phyloP scores from a whole-genome alignment of 2,329 filamentous ascomycete genomes.

The Herpotrichia juniperi region DNA sequence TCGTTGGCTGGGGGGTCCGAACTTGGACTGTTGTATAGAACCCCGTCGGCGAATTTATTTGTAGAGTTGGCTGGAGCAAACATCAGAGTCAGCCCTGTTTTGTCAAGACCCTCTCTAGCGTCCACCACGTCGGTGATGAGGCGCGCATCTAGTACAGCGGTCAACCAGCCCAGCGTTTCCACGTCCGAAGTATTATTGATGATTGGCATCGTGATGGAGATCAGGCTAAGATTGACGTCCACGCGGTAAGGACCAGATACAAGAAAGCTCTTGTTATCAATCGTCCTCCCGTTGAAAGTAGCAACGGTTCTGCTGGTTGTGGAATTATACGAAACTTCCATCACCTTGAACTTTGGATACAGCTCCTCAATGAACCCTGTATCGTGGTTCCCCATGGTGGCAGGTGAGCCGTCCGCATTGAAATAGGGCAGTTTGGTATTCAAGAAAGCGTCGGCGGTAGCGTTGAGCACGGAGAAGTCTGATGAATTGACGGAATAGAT shows the following conservation, averaged over 20 bases:
- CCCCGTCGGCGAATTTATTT: slow-evolving; percentile 58
- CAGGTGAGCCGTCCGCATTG: slow-evolving; percentile 61
- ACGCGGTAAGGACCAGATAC: slow-evolving; percentile 77
- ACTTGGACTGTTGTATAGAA: slow-evolving; percentile 34
- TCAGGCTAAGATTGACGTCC: slow-evolving; percentile 74
- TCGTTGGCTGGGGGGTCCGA: slow-evolving; percentile 28
- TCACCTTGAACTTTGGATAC: slow-evolving; percentile 80
- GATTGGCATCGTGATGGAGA: slow-evolving; percentile 83
- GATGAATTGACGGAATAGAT: slow-evolving; percentile 73
- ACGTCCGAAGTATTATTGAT: slow-evolving; percentile 66
- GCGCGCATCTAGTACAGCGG: slow-evolving; percentile 72
- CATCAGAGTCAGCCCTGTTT: slow-evolving; percentile 72
- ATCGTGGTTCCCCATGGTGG: slow-evolving; percentile 65
- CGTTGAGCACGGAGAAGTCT: slow-evolving; percentile 47
- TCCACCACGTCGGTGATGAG: slow-evolving; percentile 67
- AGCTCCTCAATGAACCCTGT: slow-evolving; percentile 74
- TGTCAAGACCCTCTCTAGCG: slow-evolving; percentile 72
- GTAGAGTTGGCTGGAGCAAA: slow-evolving; percentile 70
- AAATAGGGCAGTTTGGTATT: slow-evolving; percentile 68
- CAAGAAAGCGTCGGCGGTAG: slow-evolving; percentile 55
- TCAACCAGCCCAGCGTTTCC: slow-evolving; percentile 82
- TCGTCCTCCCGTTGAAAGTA: slow-evolving; percentile 48
- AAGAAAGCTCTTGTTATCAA: slow-evolving; percentile 62
- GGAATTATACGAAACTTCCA: slow-evolving; percentile 37
- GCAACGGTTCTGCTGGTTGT: slow-evolving; percentile 46